Base-by-base conservation (phyloP, 805 yeast species). In the Metschnikowia orientalis region DNA sequence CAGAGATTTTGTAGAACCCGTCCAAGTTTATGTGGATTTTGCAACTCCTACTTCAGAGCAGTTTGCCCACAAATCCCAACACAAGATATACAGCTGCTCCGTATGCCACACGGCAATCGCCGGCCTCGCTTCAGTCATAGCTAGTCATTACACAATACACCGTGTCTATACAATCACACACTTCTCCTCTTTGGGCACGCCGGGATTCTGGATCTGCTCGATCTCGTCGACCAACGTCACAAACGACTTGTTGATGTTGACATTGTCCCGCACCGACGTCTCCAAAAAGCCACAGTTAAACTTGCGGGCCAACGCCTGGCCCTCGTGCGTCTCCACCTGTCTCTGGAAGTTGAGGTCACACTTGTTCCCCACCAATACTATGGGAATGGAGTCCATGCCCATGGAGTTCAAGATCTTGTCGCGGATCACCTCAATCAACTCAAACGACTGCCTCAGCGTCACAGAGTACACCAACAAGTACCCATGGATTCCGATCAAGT, bases 381-480 rank as follows among this genome's bases (percentile, higher is more conserved):
- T 56, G 2, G 77, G 77, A 6, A 67, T 59, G 21, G 59, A 56
- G 30, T 70, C 73, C 29, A 61, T 57, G 4, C 77, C 77, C 18
- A 73, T 67, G 11, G 79, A 73, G 49, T 86, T 87, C 39, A 86
- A 63, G 34, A 88, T 79, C 67, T 87, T 87, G 54, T 86, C 95
- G 53, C 95, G 72, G 23, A 89, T 81, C 25, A 81, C 69, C 36
- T 75, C 77, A 30, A 88, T 65, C 57, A 85, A 69, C 32, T 84
- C 92, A 56, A 88, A 86, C 12, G 90, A 79, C 40, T 78, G 75
- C 47, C 82, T 64, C 27, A 88, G 81, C 18, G 85, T 78, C 34
- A 88, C 88, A 30, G 90, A 81, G 60, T 85, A 88, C 27, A 86
- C 84, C 26, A 89, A 60, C 26, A 88, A 63, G 52, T 83, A 83